Conservation (phyloP, 352 stramenopile genomes). For the Elongisporangium prolatum region DNA sequence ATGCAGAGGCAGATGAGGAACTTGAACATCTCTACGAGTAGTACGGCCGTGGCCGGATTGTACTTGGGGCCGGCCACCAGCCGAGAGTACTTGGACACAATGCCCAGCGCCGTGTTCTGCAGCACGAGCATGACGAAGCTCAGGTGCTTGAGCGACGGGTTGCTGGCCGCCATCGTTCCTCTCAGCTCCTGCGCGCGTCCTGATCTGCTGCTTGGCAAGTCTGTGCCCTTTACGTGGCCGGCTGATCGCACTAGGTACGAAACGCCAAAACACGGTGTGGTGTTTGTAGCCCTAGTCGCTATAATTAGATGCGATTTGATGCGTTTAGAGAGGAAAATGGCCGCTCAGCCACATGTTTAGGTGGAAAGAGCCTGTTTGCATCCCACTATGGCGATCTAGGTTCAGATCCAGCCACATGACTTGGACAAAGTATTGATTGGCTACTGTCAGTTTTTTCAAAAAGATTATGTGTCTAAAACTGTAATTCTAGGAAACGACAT, state of each 20-base stretch:
- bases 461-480: neutral
- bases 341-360: neutral
- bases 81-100: constrained; percentile 87
- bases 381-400: neutral
- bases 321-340: neutral
- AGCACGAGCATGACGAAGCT: constrained; percentile 85
- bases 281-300: neutral
- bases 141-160: constrained; percentile 52
- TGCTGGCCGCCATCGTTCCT: neutral
- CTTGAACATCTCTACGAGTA: constrained; percentile 83
- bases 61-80: constrained; percentile 71
- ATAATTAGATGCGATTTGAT: neutral
- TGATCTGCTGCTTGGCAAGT: neutral
- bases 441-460: neutral
- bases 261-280: neutral
- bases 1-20: constrained; percentile 77
- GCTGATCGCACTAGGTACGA: neutral
- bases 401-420: neutral
- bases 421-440: neutral
- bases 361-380: neutral
- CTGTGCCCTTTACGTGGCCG: neutral
- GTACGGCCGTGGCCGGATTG: constrained; percentile 67
- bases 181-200: too few relatives aligned
- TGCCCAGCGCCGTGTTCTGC: constrained; percentile 83
- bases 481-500: neutral